Base-by-base conservation (phyloP, 495 filamentous ascomycete species). In the Paragyromitra xinjiangensis region DNA sequence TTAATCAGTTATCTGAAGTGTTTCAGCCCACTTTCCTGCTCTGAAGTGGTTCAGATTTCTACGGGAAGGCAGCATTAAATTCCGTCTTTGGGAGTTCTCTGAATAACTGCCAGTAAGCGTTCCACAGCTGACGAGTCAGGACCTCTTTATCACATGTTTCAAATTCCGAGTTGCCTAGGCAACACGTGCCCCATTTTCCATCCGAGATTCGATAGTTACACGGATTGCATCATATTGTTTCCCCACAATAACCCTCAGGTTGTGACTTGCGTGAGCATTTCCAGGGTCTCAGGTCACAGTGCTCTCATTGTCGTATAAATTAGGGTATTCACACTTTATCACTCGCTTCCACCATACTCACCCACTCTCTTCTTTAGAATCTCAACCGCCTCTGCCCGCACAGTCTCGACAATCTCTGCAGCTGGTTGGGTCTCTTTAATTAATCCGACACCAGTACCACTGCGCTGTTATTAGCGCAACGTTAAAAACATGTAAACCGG, bases 371-470 rank as follows among this genome's bases (percentile, higher is more conserved):
- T 50, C 83, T 85, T 89, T 69, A 97, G 82, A 84, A 92, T 87
- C 8, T 87, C 86, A 22, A 93, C 89, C 2, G 94, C 93, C 84
- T 94, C 90, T 45, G 84, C 82, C n/a, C 97, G 92, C 91, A 97
- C 96, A 81, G 94, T 92, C 69, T 88, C 88, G 22, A 98, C 89
- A 84, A 98, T 96, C 79, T 88, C 86, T 56, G 86, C 88, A 0
- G 95, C 95, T 1, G 95, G 94, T 85, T 92, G 88, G 51, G 98
- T 87, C 62, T 91, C 88, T 50, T 84, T 83, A 34, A 98, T 89
- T 9, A 88, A 85, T 1, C 91, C 95, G 0, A 93, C 92, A 16
- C 83, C 83, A 6, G 85, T 85, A 0, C 87, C 86, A 29, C 79
- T 81, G 12, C 29, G 5, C 7, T 37, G 48, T 71, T 42, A 67